Conservation (phyloP, 495 filamentous ascomycete species). For the Lasiosphaeria miniovina region DNA sequence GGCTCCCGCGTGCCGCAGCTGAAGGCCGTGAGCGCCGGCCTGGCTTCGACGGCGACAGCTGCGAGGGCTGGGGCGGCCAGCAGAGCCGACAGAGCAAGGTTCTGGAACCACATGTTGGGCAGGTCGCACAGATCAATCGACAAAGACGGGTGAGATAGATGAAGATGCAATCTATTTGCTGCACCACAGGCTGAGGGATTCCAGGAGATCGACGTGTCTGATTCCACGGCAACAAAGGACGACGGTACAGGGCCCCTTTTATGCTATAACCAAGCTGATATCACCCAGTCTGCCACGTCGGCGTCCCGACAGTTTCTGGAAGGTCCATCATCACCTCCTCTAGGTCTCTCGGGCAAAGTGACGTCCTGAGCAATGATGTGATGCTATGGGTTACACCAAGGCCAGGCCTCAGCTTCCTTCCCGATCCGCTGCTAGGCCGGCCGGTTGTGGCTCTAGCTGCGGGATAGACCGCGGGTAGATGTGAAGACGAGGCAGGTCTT, state of each 20-base stretch:
- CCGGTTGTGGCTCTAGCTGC: neutral
- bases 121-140: slow-evolving; percentile 1
- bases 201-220: neutral
- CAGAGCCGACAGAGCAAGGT: slow-evolving; percentile 28
- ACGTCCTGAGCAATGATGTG: neutral
- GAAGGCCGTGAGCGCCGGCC: slow-evolving; percentile 18
- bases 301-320: slow-evolving; percentile 13
- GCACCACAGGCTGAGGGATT: neutral
- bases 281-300: neutral
- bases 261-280: neutral
- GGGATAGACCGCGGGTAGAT: neutral
- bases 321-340: slow-evolving; percentile 11
- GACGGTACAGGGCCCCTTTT: neutral
- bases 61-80: slow-evolving; percentile 32
- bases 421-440: slow-evolving; percentile 19
- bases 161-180: slow-evolving; percentile 7
- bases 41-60: slow-evolving; percentile 12
- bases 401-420: slow-evolving; percentile 20
- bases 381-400: slow-evolving; percentile 1
- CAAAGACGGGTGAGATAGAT: slow-evolving; percentile 7
- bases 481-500: neutral
- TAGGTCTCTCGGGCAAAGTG: neutral
- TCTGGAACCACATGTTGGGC: slow-evolving; percentile 38
- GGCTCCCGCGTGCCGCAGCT: slow-evolving; percentile 44
- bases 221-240: neutral